Percentiles rank a stretch among this genome's conserved stretches.
These are phyloP conservation scores for Pythium sp. DNA, from an alignment of 352 stramenopile species.

Conservation along the genomic window DNA sequence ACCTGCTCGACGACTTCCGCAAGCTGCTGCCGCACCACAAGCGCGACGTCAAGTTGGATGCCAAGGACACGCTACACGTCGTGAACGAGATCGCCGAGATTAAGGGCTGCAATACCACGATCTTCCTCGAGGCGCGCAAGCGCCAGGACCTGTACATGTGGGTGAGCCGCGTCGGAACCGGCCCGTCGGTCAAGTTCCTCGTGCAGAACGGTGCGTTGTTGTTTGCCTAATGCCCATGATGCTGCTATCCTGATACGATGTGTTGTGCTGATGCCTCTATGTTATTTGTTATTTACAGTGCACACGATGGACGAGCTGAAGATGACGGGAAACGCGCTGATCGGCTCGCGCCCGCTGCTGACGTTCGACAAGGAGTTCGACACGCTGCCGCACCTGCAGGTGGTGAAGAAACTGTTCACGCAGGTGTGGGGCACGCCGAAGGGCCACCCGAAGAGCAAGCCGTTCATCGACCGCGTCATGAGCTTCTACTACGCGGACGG, in stretches of 20 bases:
- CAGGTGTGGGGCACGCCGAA: constrained; percentile 95
- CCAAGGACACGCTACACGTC: constrained; percentile 91
- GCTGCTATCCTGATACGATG: background rate
- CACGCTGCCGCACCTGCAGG: constrained; percentile 86
- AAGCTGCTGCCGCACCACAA: constrained; percentile 99
- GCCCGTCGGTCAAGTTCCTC: constrained; percentile 97
- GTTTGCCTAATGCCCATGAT: background rate
- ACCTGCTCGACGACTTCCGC: constrained; percentile 98
- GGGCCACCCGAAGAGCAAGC: constrained; percentile 99
- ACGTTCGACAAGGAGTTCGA: constrained; percentile 97
- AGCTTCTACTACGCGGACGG: constrained; percentile 93
- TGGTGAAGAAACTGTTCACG: constrained; percentile 97
- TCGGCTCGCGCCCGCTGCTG: constrained; percentile 95
- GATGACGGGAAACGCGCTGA: constrained; percentile 98
- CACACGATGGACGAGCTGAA: constrained; percentile 99
- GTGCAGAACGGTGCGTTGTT: constrained; percentile 91
- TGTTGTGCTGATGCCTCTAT: background rate
- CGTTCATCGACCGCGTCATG: constrained; percentile 99
- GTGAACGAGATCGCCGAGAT: constrained; percentile 99
- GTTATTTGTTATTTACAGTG: constrained; percentile 47
- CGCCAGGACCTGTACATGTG: constrained; percentile 99
- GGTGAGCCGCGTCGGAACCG: constrained; percentile 93
- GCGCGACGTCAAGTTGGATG: constrained; percentile 98
- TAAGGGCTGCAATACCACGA: constrained; percentile 96
- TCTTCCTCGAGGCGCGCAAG: constrained; percentile 98